These are phyloP conservation scores for Scheffersomyces parashehatae DNA, from an alignment of 1,139 yeast genomes.

Conservation along the genomic window DNA sequence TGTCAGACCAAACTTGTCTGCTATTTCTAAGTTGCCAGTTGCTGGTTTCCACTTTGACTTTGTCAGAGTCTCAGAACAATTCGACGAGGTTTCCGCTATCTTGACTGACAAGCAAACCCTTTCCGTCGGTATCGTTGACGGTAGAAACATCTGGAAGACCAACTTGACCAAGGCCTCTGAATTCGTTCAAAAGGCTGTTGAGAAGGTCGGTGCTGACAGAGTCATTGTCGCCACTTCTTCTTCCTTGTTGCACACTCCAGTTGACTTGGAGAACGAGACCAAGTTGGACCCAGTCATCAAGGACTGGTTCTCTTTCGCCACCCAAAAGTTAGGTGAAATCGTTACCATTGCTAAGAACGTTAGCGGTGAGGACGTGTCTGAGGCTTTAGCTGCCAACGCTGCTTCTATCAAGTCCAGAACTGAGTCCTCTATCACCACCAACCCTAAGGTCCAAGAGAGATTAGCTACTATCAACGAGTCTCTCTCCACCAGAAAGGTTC, in stretches of 20 bases:
- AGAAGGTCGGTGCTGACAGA: conserved; percentile 83
- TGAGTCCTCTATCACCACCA: conserved; percentile 85
- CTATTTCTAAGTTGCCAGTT: conserved; percentile 88
- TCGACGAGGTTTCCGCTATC: conserved; percentile 74
- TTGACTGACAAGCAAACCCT: conserved; percentile 68
- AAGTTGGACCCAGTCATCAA: conserved; percentile 88
- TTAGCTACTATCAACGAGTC: conserved; percentile 77
- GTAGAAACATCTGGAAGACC: conserved; percentile 99
- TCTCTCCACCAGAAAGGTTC: conserved; percentile 79
- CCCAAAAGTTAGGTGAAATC: conserved; percentile 92
- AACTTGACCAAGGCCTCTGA: conserved; percentile 85
- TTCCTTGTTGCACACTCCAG: conserved; percentile 97
- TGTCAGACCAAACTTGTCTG: conserved; percentile 91
- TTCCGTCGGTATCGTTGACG: conserved; percentile 96
- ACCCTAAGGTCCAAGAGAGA: conserved; percentile 87
- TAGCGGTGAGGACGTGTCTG: conserved; percentile 71
- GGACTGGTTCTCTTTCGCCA: conserved; percentile 98
- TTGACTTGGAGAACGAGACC: conserved; percentile 87
- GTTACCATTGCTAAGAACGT: conserved; percentile 88
- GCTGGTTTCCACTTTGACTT: conserved; percentile 96
- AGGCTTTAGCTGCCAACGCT: conserved; percentile 80
- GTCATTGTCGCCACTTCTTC: conserved; percentile 94
- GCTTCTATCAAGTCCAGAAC: conserved; percentile 83
- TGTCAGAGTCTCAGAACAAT: conserved; percentile 95
- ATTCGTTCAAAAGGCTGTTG: conserved; percentile 78